Evolutionary conservation across 1,284 basidiomycete genomes (phyloP), one percentile per base, ranked within the genome.

Genomic region (Hymenochaete sp.): DNA sequence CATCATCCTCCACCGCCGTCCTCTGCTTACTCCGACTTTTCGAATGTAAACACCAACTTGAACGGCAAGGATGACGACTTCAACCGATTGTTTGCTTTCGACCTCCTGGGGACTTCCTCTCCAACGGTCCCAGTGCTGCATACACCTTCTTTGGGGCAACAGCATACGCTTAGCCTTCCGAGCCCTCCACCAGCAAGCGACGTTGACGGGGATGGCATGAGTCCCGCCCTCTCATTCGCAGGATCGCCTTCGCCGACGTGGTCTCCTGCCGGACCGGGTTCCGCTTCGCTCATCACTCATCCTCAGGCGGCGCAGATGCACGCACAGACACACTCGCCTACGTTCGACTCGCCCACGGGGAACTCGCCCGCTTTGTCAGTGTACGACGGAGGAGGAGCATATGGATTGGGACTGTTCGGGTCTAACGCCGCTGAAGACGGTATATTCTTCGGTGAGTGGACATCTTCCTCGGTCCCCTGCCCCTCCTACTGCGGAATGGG

Each of bases 1-100:
- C 3, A 66, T 77, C 50, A 73, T 79, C 13, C 72, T 77, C 14
- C 62, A 16, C 29, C 18, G 28, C 27, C 47, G 33, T 33, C 38
- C 42, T 8, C 41, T 11, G 14, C 9, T 37, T 48, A 39, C 36
- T n/a, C 39, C 21, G 40, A 41, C 33, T 2, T 14, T 13, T 33
- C 43, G 32, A 42, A 37, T 33, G 26, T 42, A 10, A 38, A 46
- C 16, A 19, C 27, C 16, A 36, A 26, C 22, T 44, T 44, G 22
- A 35, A 44, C 39, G 28, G 16, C 21, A 32, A 47, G 28, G 18
- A 38, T 16, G 47, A 35, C 33, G 24, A 26, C 42, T 27, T 26
- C 16, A 35, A 38, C 47, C 40, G 43, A 40, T 47, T 39, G 24
- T 26, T 47, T 9, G 32, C 35, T 1, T 28, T 37, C 11, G 39